Percentiles rank a stretch among this genome's conserved stretches.
Evolutionary conservation across 495 filamentous ascomycete genomes (phyloP).

Genomic region (Usnea hakonensis): DNA sequence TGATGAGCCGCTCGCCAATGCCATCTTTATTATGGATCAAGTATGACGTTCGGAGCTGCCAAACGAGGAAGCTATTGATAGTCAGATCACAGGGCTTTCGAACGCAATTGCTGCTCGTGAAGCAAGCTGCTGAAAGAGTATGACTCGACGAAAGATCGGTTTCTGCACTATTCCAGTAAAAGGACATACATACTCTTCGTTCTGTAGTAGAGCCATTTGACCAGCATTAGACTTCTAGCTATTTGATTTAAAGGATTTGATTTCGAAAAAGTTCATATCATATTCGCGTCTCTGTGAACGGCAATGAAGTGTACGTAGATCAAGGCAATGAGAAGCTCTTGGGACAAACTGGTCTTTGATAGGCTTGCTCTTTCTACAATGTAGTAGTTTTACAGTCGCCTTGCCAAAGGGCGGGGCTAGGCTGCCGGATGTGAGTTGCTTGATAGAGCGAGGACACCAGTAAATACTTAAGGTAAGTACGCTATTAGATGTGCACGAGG

Average conservation of each 20-base stretch:
- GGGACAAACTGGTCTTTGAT: too few relatives aligned
- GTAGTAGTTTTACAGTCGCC: too few relatives aligned
- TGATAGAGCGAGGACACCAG: too few relatives aligned
- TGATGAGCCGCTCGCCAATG: slow-evolving; percentile 91
- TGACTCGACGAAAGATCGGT: not conserved
- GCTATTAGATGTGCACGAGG: too few relatives aligned
- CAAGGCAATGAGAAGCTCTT: too few relatives aligned
- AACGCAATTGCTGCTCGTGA: not conserved
- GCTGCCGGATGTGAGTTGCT: too few relatives aligned
- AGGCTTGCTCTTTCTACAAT: too few relatives aligned
- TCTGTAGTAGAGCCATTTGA: slow-evolving; percentile 85
- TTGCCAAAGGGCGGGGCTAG: too few relatives aligned
- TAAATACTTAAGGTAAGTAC: too few relatives aligned
- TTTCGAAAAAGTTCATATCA: too few relatives aligned
- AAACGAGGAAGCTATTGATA: slow-evolving; percentile 69
- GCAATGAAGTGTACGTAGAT: too few relatives aligned
- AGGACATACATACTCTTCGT: slow-evolving; percentile 72
- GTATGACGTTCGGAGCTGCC: slow-evolving; percentile 87
- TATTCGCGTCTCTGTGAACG: too few relatives aligned
- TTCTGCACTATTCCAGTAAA: not conserved
- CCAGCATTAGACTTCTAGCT: not conserved
- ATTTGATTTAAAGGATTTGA: not conserved
- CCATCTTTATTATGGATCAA: slow-evolving; percentile 87
- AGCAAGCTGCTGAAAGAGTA: not conserved
- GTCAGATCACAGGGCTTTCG: not conserved